Percentiles rank a stretch among this genome's conserved stretches.
Evolutionary conservation across 805 yeast species (phyloP).

Genomic region (Metschnikowia lachancei): DNA sequence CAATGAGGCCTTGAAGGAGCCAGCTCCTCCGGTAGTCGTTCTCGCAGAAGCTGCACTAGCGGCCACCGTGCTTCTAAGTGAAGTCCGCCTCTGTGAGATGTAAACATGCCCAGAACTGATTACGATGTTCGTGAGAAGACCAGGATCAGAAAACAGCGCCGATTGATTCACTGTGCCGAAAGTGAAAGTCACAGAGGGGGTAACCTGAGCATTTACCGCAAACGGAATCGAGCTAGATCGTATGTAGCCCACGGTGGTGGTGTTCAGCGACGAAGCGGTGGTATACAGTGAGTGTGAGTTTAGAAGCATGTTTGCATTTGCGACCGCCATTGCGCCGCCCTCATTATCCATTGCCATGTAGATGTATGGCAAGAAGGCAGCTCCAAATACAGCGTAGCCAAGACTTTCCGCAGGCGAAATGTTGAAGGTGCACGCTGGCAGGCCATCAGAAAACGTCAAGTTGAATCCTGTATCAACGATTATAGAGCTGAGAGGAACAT

Average conservation of each 20-base stretch:
- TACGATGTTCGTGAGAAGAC: slow-evolving; percentile 26
- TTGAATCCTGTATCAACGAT: slow-evolving; percentile 32
- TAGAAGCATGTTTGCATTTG: slow-evolving; percentile 37
- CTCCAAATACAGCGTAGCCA: slow-evolving; percentile 58
- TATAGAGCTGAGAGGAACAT: slow-evolving; percentile 49
- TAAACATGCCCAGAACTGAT: slow-evolving; percentile 30
- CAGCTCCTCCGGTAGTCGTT: slow-evolving; percentile 11
- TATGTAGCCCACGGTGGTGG: slow-evolving; percentile 27
- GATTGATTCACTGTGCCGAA: slow-evolving; percentile 13
- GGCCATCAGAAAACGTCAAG: slow-evolving; percentile 53
- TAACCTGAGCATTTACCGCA: slow-evolving; percentile 28
- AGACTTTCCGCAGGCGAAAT: slow-evolving; percentile 46
- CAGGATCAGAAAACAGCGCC: slow-evolving; percentile 21
- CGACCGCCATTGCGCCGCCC: slow-evolving; percentile 54
- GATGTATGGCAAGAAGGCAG: slow-evolving; percentile 50
- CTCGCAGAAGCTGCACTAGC: slow-evolving; percentile 23
- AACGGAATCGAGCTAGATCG: slow-evolving; percentile 49
- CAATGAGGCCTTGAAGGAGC: slow-evolving; percentile 2
- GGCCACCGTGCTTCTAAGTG: slow-evolving; percentile 3
- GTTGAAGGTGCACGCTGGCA: slow-evolving; percentile 53
- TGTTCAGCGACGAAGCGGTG: slow-evolving; percentile 12
- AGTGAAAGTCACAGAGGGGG: slow-evolving; percentile 12
- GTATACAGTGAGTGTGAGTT: too few species aligned
- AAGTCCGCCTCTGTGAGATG: slow-evolving; percentile 18
- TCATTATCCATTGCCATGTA: slow-evolving; percentile 67